These are phyloP conservation scores for Daldinia decipiens DNA, from an alignment of 495 filamentous ascomycete species.

Conservation along the genomic window DNA sequence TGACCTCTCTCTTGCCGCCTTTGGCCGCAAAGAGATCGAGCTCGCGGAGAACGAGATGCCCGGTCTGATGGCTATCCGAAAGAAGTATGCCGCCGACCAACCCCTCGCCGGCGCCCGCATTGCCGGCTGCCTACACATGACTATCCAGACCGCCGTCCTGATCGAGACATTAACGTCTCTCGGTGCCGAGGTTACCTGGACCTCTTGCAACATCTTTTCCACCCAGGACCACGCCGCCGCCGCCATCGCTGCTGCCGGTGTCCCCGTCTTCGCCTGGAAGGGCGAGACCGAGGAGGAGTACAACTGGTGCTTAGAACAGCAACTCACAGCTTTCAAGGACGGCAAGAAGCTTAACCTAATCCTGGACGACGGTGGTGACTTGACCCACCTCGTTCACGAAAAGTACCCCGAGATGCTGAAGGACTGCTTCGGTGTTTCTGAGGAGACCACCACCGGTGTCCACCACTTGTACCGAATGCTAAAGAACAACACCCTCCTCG, in stretches of 20 bases:
- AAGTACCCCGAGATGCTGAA: slow-evolving; percentile 98
- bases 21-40: slow-evolving; percentile 98
- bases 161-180: slow-evolving; percentile 96
- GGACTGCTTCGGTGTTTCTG: slow-evolving; percentile 96
- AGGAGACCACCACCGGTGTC: slow-evolving; percentile 99
- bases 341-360: slow-evolving; percentile 97
- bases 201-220: slow-evolving; percentile 98
- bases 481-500: slow-evolving; percentile 88
- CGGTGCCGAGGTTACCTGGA: slow-evolving; percentile 98
- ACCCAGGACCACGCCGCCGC: slow-evolving; percentile 99
- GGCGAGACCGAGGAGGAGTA: slow-evolving; percentile 99
- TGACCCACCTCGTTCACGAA: slow-evolving; percentile 93
- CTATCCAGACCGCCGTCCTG: slow-evolving; percentile 98
- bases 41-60: slow-evolving; percentile 99
- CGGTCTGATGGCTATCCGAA: slow-evolving; percentile 93
- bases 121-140: slow-evolving; percentile 99
- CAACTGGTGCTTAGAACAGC: slow-evolving; percentile 99
- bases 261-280: slow-evolving; percentile 99
- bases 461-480: slow-evolving; percentile 99
- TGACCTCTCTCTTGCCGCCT: slow-evolving; percentile 96
- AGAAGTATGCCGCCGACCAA: slow-evolving; percentile 91
- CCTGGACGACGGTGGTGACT: slow-evolving; percentile 97
- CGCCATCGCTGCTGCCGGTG: slow-evolving; percentile 92
- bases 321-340: slow-evolving; percentile 95
- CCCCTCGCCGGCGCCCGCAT: slow-evolving; percentile 89